phyloP scores from a whole-genome alignment of 352 stramenopile species.

The Phytopythium vexans region DNA sequence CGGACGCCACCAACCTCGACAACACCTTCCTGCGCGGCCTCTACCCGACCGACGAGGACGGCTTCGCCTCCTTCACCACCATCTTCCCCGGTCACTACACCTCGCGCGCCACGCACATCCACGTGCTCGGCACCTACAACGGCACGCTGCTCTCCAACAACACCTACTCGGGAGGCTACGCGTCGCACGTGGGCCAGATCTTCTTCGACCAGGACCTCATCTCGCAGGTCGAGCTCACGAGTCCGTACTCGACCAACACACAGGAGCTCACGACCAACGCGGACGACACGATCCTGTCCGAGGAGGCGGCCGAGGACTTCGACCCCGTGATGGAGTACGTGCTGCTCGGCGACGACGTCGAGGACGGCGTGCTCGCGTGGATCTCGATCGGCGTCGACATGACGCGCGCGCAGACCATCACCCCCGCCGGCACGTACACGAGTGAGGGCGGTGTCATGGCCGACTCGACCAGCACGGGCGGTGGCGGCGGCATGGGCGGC shows the following conservation, averaged over 20 bases:
- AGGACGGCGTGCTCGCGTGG: slow-evolving; percentile 34
- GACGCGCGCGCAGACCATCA: slow-evolving; percentile 16
- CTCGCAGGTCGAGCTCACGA: slow-evolving; percentile 14
- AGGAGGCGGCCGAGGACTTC: slow-evolving; percentile 24
- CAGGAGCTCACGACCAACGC: slow-evolving; percentile 22
- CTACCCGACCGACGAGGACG: slow-evolving; percentile 12
- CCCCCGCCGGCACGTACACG: slow-evolving; percentile 8
- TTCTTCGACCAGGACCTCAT: slow-evolving; percentile 27
- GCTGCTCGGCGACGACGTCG: slow-evolving; percentile 22
- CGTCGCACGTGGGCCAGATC: no score
- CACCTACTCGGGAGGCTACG: slow-evolving; percentile 17
- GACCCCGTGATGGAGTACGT: slow-evolving; percentile 35
- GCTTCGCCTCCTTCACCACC: slow-evolving; percentile 14
- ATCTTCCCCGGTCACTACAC: slow-evolving; percentile 23
- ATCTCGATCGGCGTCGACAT: slow-evolving; percentile 35
- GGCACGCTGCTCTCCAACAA: slow-evolving; percentile 19
- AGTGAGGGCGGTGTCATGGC: slow-evolving; percentile 13
- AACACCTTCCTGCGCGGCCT: slow-evolving; percentile 17
- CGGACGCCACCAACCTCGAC: slow-evolving; percentile 15
- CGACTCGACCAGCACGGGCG: slow-evolving; percentile 11
- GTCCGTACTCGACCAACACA: slow-evolving; percentile 21
- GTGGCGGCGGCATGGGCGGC: slow-evolving; percentile 4
- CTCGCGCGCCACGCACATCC: slow-evolving; percentile 16
- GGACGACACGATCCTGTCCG: slow-evolving; percentile 19
- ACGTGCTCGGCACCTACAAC: slow-evolving; percentile 21